Base-by-base conservation (phyloP, 2,329 filamentous ascomycete genomes). In the Davidsoniella eucalypti region DNA sequence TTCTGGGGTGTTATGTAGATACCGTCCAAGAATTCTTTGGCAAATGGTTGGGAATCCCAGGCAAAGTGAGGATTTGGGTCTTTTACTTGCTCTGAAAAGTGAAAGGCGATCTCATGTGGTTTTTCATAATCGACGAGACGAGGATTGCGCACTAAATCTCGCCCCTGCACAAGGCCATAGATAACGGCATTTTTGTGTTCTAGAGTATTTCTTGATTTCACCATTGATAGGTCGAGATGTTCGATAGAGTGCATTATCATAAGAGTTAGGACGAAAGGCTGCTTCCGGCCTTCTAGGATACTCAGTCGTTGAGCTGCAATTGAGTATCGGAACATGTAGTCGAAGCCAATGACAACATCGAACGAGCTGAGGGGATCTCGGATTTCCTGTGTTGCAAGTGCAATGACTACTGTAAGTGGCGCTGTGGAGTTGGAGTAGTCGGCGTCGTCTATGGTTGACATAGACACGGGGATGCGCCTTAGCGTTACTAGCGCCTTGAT, bases 281-380 rank as follows among this genome's bases (percentile, higher is more conserved):
- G 59, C 51, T 60, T 63, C 26, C 50, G 55, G 25, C 59, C 36
- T 12, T 57, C 36, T 14, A 57, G 55, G 1, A 50, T 50, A 1
- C 55, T 50, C 7, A 56, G 26, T 42, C 53, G 43, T 55, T 61
- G 45, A 47, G 59, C 53, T 50, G 61, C 40, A 54, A 59, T 50
- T 2, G 65, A 71, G 10, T 60, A 61, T 23, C 64, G 62, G 42
- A 73, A 74, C 1, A 65, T 66, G 55, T 71, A 65, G 53, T 79
- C 75, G 52, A 72, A 78, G 16, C 67, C 70, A 51, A 78, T 67
- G 44, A 78, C 65, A 10, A 70, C 63, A 51, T 78, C 71, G 39
- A 70, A 67, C 21, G 65, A 61, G 25, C 60, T 61, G 3, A 64
- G 61, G 23, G 69, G 60, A 2, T 62, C 57, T 3, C 63, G 57